Conservation (phyloP, 2,329 filamentous ascomycete species). For the Phaeosphaeria sp. region DNA sequence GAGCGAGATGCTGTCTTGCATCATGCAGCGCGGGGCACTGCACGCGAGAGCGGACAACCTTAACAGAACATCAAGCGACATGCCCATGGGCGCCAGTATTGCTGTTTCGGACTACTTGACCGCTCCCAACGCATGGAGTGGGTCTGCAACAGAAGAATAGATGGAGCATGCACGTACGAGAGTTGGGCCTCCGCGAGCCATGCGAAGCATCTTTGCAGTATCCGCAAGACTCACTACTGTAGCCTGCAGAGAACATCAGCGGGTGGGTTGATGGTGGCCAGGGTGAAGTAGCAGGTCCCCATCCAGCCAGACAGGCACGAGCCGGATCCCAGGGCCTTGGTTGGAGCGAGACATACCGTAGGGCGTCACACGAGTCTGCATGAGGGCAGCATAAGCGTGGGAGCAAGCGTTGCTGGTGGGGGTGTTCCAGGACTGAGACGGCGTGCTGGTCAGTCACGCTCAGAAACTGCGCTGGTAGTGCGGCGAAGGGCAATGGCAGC, state of each 20-base stretch:
- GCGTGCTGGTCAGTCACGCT: slow-evolving; percentile 17
- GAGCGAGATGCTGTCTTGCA: slow-evolving; percentile 7
- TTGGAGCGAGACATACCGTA: slow-evolving; percentile 51
- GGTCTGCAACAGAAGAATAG: slow-evolving; percentile 15
- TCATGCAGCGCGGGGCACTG: slow-evolving; percentile 24
- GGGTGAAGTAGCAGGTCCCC: slow-evolving; percentile 11
- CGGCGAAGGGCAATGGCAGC: slow-evolving; percentile 17
- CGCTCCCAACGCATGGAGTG: slow-evolving; percentile 15
- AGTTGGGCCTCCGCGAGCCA: slow-evolving; percentile 56
- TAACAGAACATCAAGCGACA: slow-evolving; percentile 33
- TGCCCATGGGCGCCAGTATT: slow-evolving; percentile 9
- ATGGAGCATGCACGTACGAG: slow-evolving; percentile 52
- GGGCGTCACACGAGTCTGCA: slow-evolving; percentile 52
- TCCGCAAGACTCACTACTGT: slow-evolving; percentile 57
- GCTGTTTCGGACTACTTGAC: slow-evolving; percentile 11
- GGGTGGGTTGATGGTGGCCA: slow-evolving; percentile 12
- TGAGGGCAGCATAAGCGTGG: slow-evolving; percentile 51
- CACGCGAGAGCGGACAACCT: slow-evolving; percentile 36
- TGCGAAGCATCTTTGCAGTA: slow-evolving; percentile 57
- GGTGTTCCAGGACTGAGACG: slow-evolving; percentile 27
- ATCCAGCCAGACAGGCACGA: slow-evolving; percentile 49
- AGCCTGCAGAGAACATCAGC: slow-evolving; percentile 49
- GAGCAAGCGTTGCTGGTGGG: slow-evolving; percentile 38
- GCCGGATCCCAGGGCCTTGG: slow-evolving; percentile 39
- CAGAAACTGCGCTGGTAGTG: slow-evolving; percentile 16